These are phyloP conservation scores for Entonaema liquescens DNA, from an alignment of 495 filamentous ascomycete species.

Conservation along the genomic window DNA sequence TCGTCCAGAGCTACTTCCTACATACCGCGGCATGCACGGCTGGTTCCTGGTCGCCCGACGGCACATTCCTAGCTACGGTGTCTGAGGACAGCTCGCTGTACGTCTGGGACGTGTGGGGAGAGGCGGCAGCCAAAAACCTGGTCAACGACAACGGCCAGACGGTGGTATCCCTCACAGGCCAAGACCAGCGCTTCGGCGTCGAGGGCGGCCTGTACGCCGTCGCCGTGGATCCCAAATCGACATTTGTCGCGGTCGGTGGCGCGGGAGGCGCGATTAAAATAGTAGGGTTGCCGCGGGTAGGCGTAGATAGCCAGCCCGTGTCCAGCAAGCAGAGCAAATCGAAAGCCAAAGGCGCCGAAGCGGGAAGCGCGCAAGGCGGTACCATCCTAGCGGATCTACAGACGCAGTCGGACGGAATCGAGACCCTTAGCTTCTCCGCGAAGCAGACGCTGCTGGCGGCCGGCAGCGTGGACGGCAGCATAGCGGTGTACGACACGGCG, in stretches of 20 bases:
- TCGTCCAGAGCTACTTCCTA: conserved; percentile 89
- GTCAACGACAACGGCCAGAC: conserved; percentile 73
- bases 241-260: conserved; percentile 85
- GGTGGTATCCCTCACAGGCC: conserved; percentile 79
- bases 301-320: conserved; percentile 46
- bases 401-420: conserved; percentile 75
- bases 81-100: conserved; percentile 88
- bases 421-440: conserved; percentile 84
- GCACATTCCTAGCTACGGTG: conserved; percentile 87
- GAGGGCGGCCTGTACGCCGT: conserved; percentile 91
- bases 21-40: conserved; percentile 90
- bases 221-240: conserved; percentile 77
- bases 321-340: conserved; percentile 46
- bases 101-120: conserved; percentile 92
- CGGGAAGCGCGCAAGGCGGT: conserved; percentile 61
- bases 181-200: conserved; percentile 89
- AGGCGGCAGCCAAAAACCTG: conserved; percentile 77
- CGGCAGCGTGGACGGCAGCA: conserved; percentile 88
- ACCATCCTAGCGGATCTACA: conserved; percentile 73
- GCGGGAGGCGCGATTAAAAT: conserved; percentile 84
- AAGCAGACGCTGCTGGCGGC: conserved; percentile 82
- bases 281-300: conserved; percentile 80
- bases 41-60: conserved; percentile 89
- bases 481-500: conserved; percentile 86
- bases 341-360: conserved; percentile 54